Base-by-base conservation (phyloP, 2,329 filamentous ascomycete species). In the Domatiomyces catenatus region DNA sequence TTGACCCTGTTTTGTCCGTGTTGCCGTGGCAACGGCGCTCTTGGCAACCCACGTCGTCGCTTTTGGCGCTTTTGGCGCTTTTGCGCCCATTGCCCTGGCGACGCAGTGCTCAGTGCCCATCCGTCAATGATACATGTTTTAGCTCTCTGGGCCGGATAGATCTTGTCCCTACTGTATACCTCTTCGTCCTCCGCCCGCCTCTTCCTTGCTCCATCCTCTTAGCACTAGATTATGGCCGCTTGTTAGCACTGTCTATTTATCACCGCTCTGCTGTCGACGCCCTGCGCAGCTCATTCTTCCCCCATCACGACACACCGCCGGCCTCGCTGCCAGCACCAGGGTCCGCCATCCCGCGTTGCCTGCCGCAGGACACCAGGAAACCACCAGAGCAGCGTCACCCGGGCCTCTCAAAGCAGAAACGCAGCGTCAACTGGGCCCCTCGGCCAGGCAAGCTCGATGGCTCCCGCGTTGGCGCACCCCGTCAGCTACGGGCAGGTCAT, bases 401-500 rank as follows among this genome's bases (percentile, higher is more conserved):
- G n/a, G n/a, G n/a, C n/a, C n/a, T n/a, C n/a, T n/a, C n/a, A n/a
- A n/a, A n/a, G n/a, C n/a, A n/a, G n/a, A n/a, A n/a, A n/a, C 3
- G 18, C 42, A n/a, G 42, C 42, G 42, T 43, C 3, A 43, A n/a
- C 42, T 4, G 22, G 3, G 43, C n/a, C n/a, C 18, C 43, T 26
- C 22, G 22, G 19, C n/a, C 18, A 45, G 43, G 8, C 43, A 12
- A 45, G 43, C 32, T 52, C 48, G 45, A 60, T 60, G 58, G 55
- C 56, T 50, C 56, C 58, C 26, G 49, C 52, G 36, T 47, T 56
- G 52, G 56, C 67, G 61, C 69, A 71, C 61, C 70, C 72, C 47
- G 70, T 76, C 66, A 84, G 80, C 68, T 79, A 86, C 71, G 88
- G 86, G 56, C 86, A 94, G 72, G 81, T 94, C 61, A 89, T 95